These are phyloP conservation scores for Didymellaceae sp. DNA, from an alignment of 2,329 filamentous ascomycete species.

Conservation along the genomic window DNA sequence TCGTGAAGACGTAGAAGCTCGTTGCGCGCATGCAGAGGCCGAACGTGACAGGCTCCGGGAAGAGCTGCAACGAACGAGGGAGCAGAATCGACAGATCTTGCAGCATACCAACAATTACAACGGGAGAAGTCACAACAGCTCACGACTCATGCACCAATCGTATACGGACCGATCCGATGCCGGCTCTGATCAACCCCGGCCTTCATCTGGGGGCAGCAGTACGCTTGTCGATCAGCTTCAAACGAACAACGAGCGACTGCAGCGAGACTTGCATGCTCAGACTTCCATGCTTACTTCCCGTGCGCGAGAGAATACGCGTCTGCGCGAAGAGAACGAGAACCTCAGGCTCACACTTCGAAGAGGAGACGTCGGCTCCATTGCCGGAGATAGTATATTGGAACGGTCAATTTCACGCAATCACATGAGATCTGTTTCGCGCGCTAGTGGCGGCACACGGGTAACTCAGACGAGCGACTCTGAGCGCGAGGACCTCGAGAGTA, in stretches of 20 bases:
- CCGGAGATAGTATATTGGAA: constrained; percentile 90
- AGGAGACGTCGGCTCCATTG: constrained; percentile 64
- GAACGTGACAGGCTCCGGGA: constrained; percentile 85
- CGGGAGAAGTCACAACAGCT: constrained; percentile 48
- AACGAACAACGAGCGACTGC: constrained; percentile 89
- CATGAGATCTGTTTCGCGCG: constrained; percentile 75
- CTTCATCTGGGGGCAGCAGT: constrained; percentile 58
- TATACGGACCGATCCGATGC: constrained; percentile 48
- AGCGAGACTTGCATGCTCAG: constrained; percentile 91
- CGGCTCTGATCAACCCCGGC: constrained; percentile 45
- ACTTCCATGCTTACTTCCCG: constrained; percentile 97
- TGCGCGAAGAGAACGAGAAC: constrained; percentile 97
- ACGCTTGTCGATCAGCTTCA: constrained; percentile 85
- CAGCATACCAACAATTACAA: constrained; percentile 46
- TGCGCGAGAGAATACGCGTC: constrained; percentile 90
- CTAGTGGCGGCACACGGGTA: constrained; percentile 63
- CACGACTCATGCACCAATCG: constrained; percentile 48
- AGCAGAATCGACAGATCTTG: constrained; percentile 47
- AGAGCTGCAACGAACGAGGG: constrained; percentile 75
- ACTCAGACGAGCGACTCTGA: constrained; percentile 70
- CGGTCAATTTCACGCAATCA: constrained; percentile 88
- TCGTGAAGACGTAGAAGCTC: constrained; percentile 84
- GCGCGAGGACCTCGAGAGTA: constrained; percentile 83
- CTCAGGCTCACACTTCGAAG: constrained; percentile 86
- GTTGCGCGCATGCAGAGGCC: constrained; percentile 87